Evolutionary conservation across 306 rosid genomes (phyloP).

Genomic region (Quillaja saponaria): DNA sequence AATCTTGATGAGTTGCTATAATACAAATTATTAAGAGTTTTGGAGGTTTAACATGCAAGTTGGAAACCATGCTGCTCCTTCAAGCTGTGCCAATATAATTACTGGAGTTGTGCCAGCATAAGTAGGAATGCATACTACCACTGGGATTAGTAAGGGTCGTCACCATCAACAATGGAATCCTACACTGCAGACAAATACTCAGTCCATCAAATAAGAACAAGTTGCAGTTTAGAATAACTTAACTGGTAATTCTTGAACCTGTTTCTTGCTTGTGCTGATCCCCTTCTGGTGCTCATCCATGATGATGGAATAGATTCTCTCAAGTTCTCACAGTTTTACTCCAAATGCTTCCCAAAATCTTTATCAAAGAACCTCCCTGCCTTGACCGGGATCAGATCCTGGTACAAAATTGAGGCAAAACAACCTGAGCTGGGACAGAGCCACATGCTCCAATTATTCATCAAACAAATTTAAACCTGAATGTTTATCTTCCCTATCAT

Average conservation of each 20-base stretch:
- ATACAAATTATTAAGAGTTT: too few species aligned
- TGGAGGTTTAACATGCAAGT: too few species aligned
- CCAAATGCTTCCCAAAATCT: slow-evolving; percentile 28
- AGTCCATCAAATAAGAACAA: slow-evolving; percentile 13
- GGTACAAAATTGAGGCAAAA: slow-evolving; percentile 19
- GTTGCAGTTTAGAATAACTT: slow-evolving; percentile 39
- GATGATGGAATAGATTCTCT: slow-evolving; percentile 22
- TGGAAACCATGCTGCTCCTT: too few species aligned
- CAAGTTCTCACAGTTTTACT: slow-evolving; percentile 28
- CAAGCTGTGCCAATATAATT: too few species aligned
- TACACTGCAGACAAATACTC: not conserved
- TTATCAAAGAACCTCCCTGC: slow-evolving; percentile 25
- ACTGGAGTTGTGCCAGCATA: not conserved
- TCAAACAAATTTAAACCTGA: not conserved
- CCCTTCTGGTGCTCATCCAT: slow-evolving; percentile 70
- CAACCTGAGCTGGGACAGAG: slow-evolving; percentile 10
- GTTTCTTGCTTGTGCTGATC: slow-evolving; percentile 45
- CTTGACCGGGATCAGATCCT: slow-evolving; percentile 34
- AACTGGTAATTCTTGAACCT: slow-evolving; percentile 40
- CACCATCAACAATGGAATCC: slow-evolving; percentile 8
- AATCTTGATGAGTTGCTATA: too few species aligned
- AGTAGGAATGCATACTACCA: not conserved
- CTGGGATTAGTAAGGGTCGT: not conserved
- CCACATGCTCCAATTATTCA: not conserved
- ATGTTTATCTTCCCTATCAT: too few species aligned